These are phyloP conservation scores for Zymoseptoria ardabiliae DNA, from an alignment of 2,329 filamentous ascomycete species.

Conservation along the genomic window DNA sequence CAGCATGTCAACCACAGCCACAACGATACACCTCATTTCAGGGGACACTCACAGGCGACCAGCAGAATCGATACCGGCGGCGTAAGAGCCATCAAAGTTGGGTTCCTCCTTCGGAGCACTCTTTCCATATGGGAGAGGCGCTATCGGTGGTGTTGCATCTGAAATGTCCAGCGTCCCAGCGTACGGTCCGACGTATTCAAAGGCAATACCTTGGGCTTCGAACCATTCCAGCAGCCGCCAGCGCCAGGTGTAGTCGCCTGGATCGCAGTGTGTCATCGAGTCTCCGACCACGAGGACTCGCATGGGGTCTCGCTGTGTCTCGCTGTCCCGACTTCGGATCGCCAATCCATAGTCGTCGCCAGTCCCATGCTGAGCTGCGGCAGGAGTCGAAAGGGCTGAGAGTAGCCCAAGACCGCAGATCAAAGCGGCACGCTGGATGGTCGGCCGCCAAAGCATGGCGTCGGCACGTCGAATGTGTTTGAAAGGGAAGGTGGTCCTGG, in stretches of 20 bases:
- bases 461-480: background rate
- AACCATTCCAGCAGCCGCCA: conserved; percentile 37
- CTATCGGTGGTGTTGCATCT: background rate
- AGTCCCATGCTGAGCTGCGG: background rate
- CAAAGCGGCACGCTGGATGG: background rate
- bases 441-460: background rate
- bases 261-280: conserved; percentile 13
- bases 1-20: background rate
- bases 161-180: conserved; percentile 24
- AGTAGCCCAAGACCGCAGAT: background rate
- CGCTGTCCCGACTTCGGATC: background rate
- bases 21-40: background rate
- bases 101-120: background rate
- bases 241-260: conserved; percentile 38
- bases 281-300: conserved; percentile 7
- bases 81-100: background rate
- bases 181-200: conserved; percentile 31
- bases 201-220: conserved; percentile 16
- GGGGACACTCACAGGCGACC: background rate
- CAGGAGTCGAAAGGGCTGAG: background rate
- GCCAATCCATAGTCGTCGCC: background rate
- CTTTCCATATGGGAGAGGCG: background rate
- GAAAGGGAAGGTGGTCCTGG: background rate
- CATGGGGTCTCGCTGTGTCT: background rate
- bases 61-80: background rate